Evolutionary conservation across 257 asterid genomes (phyloP), one percentile per base, ranked within the genome.

Genomic region (Capsicum pubescens): DNA sequence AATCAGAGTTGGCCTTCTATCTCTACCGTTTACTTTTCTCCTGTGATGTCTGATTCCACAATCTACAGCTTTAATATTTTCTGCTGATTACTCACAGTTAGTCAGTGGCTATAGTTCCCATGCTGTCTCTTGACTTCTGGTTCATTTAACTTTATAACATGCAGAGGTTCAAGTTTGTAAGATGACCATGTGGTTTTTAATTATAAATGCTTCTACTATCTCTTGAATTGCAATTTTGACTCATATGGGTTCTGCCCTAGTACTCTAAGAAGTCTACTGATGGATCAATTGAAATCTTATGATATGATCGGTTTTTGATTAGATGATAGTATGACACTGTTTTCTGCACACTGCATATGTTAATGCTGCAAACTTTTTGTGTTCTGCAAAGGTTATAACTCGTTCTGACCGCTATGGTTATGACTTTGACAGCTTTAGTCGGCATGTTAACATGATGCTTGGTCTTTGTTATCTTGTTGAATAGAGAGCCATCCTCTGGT

Each of bases 1-100:
- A 79, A 79, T 72, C 63, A 15, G 58, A 55, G 74, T 84, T 50
- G 44, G 32, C 8, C 48, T 54, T 54, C 64, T 77, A 26, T 26
- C 9, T 74, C 61, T 63, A 68, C 68, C 56, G 54, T 82, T 70
- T 54, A 52, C 76, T 56, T 58, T 3, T 39, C 44, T 32, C 80
- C 56, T 17, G 15, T 69, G 56, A 69, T 21, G 81, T 74, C 59
- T 48, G 39, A 72, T 48, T 19, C 42, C 80, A 72, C 4, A 17
- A 71, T 46, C 80, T n/a, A n/a, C 58, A 9, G 68, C 39, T 19
- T 61, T 61, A 39, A 63, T 26, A 5, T 35, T 63, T 63, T 63
- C 42, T 26, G 42, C 42, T 63, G 36, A 10, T 56, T 21, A 63
- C 42, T 63, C 3, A 63, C 42, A 1, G 8, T 13, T 15, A 39